These are phyloP conservation scores for Obba rivulosa DNA, from an alignment of 768 basidiomycete genomes.

Conservation along the genomic window DNA sequence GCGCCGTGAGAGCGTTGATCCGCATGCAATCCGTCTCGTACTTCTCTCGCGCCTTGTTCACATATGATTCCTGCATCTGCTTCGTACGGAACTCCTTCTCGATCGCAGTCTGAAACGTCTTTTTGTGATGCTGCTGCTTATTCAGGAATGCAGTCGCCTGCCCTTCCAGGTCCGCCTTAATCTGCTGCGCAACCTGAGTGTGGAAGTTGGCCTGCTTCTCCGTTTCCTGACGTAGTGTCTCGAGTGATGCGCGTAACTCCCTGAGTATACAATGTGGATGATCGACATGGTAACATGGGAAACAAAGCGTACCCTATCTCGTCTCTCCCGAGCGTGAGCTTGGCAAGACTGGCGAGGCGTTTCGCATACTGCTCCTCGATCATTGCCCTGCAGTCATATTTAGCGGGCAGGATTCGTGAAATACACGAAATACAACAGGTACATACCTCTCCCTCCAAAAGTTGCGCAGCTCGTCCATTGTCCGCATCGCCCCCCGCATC, in stretches of 20 bases:
- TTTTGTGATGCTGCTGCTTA: conserved; percentile 69
- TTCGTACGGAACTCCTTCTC: conserved; percentile 92
- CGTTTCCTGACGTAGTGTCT: conserved; percentile 77
- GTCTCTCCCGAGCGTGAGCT: conserved; percentile 71
- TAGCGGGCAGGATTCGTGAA: conserved; percentile 1
- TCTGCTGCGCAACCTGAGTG: conserved; percentile 63
- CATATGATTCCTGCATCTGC: conserved; percentile 79
- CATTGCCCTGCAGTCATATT: conserved; percentile 46
- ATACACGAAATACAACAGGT: not conserved
- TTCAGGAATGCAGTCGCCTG: conserved; percentile 54
- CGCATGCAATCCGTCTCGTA: conserved; percentile 90
- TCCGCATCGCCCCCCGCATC: conserved; percentile 80
- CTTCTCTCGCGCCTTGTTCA: conserved; percentile 85
- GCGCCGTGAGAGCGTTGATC: conserved; percentile 92
- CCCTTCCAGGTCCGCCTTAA: conserved; percentile 71
- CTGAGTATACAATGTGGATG: conserved; percentile 31
- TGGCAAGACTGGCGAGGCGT: conserved; percentile 73
- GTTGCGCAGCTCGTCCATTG: conserved; percentile 79
- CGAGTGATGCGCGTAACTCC: conserved; percentile 75
- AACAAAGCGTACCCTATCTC: conserved; percentile 78
- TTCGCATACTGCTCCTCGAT: conserved; percentile 98
- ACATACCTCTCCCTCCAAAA: conserved; percentile 95
- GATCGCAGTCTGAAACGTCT: conserved; percentile 63
- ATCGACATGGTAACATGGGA: not conserved
- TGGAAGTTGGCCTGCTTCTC: conserved; percentile 78